These are phyloP conservation scores for Lolium multiflorum DNA, from an alignment of 176 grass and related monocot genomes.

Conservation along the genomic window DNA sequence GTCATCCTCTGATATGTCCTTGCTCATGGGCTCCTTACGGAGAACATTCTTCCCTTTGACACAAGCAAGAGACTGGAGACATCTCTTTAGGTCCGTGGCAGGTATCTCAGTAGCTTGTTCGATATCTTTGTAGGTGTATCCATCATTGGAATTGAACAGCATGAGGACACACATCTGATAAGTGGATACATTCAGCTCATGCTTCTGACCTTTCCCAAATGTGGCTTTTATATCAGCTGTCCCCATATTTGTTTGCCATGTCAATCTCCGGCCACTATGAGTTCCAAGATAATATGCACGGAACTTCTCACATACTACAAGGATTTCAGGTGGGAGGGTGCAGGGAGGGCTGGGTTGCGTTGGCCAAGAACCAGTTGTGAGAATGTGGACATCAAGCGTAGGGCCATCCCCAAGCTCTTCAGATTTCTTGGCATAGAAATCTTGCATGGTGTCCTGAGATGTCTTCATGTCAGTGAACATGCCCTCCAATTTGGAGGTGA, in stretches of 20 bases:
- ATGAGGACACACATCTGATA: conserved; percentile 99
- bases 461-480: conserved; percentile 99
- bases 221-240: conserved; percentile 95
- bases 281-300: conserved; percentile 92
- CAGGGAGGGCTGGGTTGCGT: conserved; percentile 80
- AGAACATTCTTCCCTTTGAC: conserved; percentile 99
- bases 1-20: conserved; percentile 95
- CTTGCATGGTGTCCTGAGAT: conserved; percentile 92
- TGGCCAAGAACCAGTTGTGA: conserved; percentile 97
- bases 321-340: conserved; percentile 90
- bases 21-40: conserved; percentile 97
- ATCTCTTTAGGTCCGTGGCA: conserved; percentile 88
- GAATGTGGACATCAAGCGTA: conserved; percentile 88
- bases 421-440: conserved; percentile 79
- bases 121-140: conserved; percentile 77
- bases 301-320: conserved; percentile 81
- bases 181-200: conserved; percentile 97
- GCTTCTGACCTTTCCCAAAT: conserved; percentile 90
- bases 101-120: conserved; percentile 88
- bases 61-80: conserved; percentile 95
- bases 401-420: conserved; percentile 80
- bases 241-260: conserved; percentile 99
- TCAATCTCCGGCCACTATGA: conserved; percentile 89
- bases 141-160: conserved; percentile 77
- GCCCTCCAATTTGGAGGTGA: conserved; percentile 95